Evolutionary conservation across 345 rosid genomes (phyloP).

Genomic region (Excoecaria agallocha): DNA sequence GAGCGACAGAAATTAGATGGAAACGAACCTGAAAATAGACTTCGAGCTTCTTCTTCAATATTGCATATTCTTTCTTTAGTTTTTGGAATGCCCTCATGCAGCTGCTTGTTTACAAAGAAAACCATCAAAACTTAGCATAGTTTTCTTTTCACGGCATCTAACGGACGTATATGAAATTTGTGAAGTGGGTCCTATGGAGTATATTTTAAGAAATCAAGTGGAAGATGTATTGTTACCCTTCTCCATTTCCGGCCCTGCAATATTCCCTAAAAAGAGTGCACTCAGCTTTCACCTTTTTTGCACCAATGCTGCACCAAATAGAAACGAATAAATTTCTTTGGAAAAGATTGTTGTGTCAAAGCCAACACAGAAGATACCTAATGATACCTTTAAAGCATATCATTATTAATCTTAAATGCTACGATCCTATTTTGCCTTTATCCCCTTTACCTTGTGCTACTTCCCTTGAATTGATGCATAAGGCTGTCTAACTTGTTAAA

Average conservation of each 20-base stretch:
- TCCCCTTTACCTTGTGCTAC: conserved; percentile 68
- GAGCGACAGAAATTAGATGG: neutral
- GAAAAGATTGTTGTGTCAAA: conserved; percentile 22
- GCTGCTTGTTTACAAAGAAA: conserved; percentile 34
- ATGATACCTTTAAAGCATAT: conserved; percentile 14
- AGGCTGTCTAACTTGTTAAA: conserved; percentile 60
- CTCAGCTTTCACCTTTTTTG: conserved; percentile 88
- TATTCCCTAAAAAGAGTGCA: conserved; percentile 76
- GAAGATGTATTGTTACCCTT: conserved; percentile 57
- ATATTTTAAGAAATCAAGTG: neutral
- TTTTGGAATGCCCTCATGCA: conserved; percentile 76
- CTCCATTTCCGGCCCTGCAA: conserved; percentile 73
- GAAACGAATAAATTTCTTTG: conserved; percentile 6
- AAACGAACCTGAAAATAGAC: conserved; percentile 69
- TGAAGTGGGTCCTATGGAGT: neutral
- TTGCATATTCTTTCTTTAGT: conserved; percentile 74
- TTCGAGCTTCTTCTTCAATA: conserved; percentile 75
- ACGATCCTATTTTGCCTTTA: neutral
- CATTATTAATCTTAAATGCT: neutral
- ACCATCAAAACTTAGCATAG: neutral
- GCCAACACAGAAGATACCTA: conserved; percentile 37
- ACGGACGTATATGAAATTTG: neutral
- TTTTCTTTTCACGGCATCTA: neutral
- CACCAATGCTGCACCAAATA: conserved; percentile 77
- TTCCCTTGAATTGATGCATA: conserved; percentile 97